These are phyloP conservation scores for Pleurotus citrinopileatus DNA, from an alignment of 768 basidiomycete species.

Conservation along the genomic window DNA sequence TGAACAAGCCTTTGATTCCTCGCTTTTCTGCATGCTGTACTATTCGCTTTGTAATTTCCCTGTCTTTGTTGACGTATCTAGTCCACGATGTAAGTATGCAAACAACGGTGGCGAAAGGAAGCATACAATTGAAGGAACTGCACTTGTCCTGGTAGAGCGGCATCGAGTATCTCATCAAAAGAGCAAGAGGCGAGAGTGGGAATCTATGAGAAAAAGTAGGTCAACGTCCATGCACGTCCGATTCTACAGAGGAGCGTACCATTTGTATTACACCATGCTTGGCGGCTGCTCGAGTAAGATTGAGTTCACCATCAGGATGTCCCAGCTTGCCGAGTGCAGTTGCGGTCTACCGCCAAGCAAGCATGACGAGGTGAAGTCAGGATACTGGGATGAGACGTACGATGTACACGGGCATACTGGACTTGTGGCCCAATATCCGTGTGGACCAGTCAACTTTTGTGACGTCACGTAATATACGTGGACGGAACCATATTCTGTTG, in stretches of 20 bases:
- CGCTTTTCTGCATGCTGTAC: constrained; percentile 89
- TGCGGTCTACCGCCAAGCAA: constrained; percentile 41
- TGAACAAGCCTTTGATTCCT: constrained; percentile 91
- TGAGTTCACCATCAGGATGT: constrained; percentile 93
- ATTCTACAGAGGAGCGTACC: constrained; percentile 23
- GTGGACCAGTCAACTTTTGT: constrained; percentile 85
- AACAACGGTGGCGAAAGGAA: background rate
- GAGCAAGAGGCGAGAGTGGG: constrained; percentile 94
- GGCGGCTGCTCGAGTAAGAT: constrained; percentile 84
- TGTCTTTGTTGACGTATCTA: constrained; percentile 91
- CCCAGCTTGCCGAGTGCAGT: constrained; percentile 93
- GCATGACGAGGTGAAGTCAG: background rate
- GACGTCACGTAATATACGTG: constrained; percentile 82
- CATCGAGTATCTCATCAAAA: constrained; percentile 94
- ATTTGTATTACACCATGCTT: constrained; percentile 62
- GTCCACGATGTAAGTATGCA: constrained; percentile 2
- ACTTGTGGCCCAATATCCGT: constrained; percentile 71
- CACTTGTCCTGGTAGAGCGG: constrained; percentile 71
- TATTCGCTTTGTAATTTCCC: constrained; percentile 78
- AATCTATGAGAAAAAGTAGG: constrained; percentile 49
- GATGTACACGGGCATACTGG: constrained; percentile 80
- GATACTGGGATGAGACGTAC: constrained; percentile 31
- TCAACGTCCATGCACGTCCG: background rate
- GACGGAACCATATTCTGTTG: constrained; percentile 85
- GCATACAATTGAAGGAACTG: constrained; percentile 84